Percentiles rank a stretch among this genome's conserved stretches.
These are phyloP conservation scores for Erodium texanum DNA, from an alignment of 441 rosid species.

Conservation along the genomic window DNA sequence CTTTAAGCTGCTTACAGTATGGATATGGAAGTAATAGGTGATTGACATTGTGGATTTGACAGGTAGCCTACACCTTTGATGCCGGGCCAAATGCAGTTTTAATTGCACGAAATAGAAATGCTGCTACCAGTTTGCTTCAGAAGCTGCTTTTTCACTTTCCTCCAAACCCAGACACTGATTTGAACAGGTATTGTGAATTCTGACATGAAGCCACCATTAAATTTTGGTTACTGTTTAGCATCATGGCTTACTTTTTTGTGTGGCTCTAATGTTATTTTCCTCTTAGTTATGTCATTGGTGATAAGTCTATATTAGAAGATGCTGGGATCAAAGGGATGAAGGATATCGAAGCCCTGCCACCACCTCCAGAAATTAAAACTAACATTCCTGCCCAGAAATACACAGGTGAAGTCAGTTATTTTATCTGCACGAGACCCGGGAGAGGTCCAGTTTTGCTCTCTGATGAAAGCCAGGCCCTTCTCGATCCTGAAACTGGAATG, in stretches of 20 bases:
- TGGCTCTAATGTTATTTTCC: not conserved
- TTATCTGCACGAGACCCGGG: constrained; percentile 86
- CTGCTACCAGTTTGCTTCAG: constrained; percentile 61
- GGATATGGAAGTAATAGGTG: constrained; percentile 6
- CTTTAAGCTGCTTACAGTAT: not conserved
- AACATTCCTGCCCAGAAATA: constrained; percentile 40
- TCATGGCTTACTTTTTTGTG: not conserved
- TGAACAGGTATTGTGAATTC: constrained; percentile 40
- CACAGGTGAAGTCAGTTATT: constrained; percentile 65
- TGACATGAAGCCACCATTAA: not conserved
- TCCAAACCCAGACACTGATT: constrained; percentile 56
- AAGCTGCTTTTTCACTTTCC: constrained; percentile 80
- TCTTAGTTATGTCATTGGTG: constrained; percentile 72
- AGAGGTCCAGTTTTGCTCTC: constrained; percentile 63
- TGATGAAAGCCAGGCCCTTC: constrained; percentile 58
- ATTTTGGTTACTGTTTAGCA: no score
- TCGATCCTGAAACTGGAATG: constrained; percentile 51
- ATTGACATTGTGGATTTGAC: constrained; percentile 21
- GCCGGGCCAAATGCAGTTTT: constrained; percentile 95
- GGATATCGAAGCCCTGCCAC: constrained; percentile 43
- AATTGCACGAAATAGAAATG: constrained; percentile 65
- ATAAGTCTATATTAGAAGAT: constrained; percentile 69
- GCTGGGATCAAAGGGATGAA: constrained; percentile 51
- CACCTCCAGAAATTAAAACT: constrained; percentile 51
- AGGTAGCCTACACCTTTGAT: constrained; percentile 90